Percentiles rank a stretch among this genome's conserved stretches.
Conservation (phyloP, 345 rosid species). For the Eucalyptus decipiens region DNA sequence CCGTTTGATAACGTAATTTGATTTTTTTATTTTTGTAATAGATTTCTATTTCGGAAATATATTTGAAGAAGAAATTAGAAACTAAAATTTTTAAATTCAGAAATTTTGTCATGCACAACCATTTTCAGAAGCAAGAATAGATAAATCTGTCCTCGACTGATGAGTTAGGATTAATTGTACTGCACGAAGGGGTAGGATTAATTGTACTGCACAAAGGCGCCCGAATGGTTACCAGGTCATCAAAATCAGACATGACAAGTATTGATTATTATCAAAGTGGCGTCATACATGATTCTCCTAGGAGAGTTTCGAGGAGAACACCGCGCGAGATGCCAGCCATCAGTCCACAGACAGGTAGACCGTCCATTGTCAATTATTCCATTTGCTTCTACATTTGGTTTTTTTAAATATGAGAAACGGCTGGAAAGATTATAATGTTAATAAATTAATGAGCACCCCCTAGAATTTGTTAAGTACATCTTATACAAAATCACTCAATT, state of each 20-base stretch:
- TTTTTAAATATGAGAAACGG: neutral
- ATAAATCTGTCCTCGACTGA: neutral
- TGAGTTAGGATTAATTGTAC: neutral
- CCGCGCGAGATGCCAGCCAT: neutral
- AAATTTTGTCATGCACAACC: neutral
- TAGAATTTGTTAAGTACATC: neutral
- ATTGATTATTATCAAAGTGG: neutral
- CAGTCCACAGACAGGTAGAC: neutral
- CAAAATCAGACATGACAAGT: neutral
- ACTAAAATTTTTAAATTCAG: no score
- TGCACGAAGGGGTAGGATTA: neutral
- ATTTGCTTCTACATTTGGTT: neutral
- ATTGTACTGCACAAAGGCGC: neutral
- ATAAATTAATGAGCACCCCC: neutral
- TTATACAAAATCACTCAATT: neutral
- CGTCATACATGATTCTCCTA: neutral
- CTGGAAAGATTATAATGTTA: neutral
- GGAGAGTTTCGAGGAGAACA: neutral
- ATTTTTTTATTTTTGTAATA: fast-evolving
- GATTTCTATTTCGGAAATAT: fast-evolving
- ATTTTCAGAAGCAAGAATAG: neutral
- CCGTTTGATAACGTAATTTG: fast-evolving
- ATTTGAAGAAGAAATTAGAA: no score
- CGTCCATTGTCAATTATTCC: neutral
- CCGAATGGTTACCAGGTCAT: neutral